Base-by-base conservation (phyloP, 2,329 filamentous ascomycete species). In the Pseudocercospora fijiensis region DNA sequence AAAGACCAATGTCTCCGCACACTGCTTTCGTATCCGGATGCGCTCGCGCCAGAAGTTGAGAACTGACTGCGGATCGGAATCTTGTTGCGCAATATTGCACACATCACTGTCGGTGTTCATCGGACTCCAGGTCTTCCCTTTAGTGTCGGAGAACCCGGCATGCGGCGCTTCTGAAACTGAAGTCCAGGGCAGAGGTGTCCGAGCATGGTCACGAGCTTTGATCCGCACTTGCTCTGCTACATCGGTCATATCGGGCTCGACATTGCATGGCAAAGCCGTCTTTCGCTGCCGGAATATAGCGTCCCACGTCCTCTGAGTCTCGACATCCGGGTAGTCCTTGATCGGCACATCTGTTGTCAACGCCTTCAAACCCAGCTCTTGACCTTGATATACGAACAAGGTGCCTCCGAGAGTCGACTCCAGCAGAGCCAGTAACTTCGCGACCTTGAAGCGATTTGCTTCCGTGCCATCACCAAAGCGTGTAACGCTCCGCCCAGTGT, bases 201-300 rank as follows among this genome's bases (percentile, higher is more conserved):
- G 82, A 8, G 85, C 86, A 74, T 92, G 90, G 75, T 92, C 90
- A 30, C 89, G 74, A 4, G 83, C 85, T 73, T 86, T 86, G 67
- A 81, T 79, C 65, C 84, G 83, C 67, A 87, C 78, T 45, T 84
- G 79, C 7, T 77, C 74, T 69, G 83, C 80, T 0, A 82, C 83
- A 26, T 72, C 71, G 55, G 72, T 71, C 57, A 72, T 74, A 5
- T 75, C 73, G 24, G 73, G 37, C 16, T 41, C 37, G 16, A 7
- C 67, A 10, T 62, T 55, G 20, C 13, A 11, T 24, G 10, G 49
- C 49, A 27, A 28, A 9, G 55, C 13, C 20, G 51, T 33, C 0
- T 33, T 8, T 13, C 10, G 33, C 11, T 26, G 20, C 9, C n/a
- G 26, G 8, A 24, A 13, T 10, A 58, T 55, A 16, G 41, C 33